These are phyloP conservation scores for Amoebophrya sp. DNA, from an alignment of 169 alveolate genomes.

Conservation along the genomic window DNA sequence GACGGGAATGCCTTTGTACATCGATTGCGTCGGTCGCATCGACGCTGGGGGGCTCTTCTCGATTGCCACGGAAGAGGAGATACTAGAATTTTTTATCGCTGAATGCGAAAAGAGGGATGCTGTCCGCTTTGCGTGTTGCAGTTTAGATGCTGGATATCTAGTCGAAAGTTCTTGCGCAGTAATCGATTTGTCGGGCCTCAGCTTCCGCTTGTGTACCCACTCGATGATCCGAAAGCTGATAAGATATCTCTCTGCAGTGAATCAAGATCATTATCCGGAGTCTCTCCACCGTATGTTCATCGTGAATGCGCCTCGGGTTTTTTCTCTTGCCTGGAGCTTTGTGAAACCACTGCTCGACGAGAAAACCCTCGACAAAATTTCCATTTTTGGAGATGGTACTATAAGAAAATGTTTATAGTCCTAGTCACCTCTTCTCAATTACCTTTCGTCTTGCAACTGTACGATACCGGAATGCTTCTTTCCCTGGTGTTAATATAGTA, in stretches of 20 bases:
- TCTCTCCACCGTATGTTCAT: slow-evolving; percentile 61
- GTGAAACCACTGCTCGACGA: slow-evolving; percentile 66
- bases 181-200: neutral
- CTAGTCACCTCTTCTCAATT: too few relatives aligned
- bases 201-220: neutral
- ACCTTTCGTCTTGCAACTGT: too few relatives aligned
- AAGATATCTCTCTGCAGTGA: slow-evolving; percentile 39
- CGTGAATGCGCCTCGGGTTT: slow-evolving; percentile 65
- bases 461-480: too few relatives aligned
- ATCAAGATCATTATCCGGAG: slow-evolving; percentile 71
- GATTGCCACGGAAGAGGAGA: neutral
- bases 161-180: neutral
- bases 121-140: neutral
- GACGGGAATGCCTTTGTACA: neutral
- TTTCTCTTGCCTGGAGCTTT: slow-evolving; percentile 64
- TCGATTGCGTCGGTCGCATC: neutral
- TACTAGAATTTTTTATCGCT: neutral
- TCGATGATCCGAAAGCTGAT: slow-evolving; percentile 10
- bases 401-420: too few relatives aligned
- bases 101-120: neutral
- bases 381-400: slow-evolving; percentile 39
- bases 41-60: slow-evolving; percentile 10
- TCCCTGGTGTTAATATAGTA: too few relatives aligned
- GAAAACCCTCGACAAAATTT: slow-evolving; percentile 63
- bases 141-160: neutral